Base-by-base conservation (phyloP, 2,329 filamentous ascomycete genomes). In the Aspergillus transmontanensis region DNA sequence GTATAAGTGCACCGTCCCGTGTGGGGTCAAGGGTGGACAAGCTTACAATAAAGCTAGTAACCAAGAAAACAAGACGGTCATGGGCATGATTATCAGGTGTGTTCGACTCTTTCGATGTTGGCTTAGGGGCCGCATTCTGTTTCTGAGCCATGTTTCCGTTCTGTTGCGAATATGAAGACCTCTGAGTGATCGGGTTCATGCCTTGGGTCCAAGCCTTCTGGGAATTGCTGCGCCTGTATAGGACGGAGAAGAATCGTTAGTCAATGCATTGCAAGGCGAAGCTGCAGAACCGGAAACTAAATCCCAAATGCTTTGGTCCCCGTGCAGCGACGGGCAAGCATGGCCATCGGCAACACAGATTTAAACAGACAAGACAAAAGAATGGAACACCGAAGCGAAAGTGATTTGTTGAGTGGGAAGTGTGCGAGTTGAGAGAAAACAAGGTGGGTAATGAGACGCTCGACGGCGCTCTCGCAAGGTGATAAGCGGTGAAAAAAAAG, bases 151-250 rank as follows among this genome's bases (percentile, higher is more conserved):
- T 78, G 65, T 79, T 81, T 69, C 86, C 87, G 79, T 89, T 89
- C 66, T 83, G 80, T 63, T 82, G 80, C 63, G 76, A 73, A 58
- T 80, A 74, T 11, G 82, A 79, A 53, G 82, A 74, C 68, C 85
- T 84, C 69, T 88, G 85, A 23, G 85, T 87, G 73, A 87, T 84
- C 51, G 86, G 85, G 73, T 89, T 89, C 61, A 84, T 82, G 70
- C 85, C 85, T 71, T 84, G 81, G 56, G 83, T 82, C 87, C 87
- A 89, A 71, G 86, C 86, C 76, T 86, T 87, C 68, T 84, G 84
- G 55, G 82, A 81, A 75, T 76, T 85, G 78, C 80, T 84, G 81
- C 77, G 84, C 82, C 79, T 78, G 68, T 67, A 55, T 60, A 51
- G 54, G 66, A 53, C 59, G 66, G 58, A 32, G 26, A 41, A 34